Conservation (phyloP, 2,329 filamentous ascomycete species). For the Cercospora sp. region DNA sequence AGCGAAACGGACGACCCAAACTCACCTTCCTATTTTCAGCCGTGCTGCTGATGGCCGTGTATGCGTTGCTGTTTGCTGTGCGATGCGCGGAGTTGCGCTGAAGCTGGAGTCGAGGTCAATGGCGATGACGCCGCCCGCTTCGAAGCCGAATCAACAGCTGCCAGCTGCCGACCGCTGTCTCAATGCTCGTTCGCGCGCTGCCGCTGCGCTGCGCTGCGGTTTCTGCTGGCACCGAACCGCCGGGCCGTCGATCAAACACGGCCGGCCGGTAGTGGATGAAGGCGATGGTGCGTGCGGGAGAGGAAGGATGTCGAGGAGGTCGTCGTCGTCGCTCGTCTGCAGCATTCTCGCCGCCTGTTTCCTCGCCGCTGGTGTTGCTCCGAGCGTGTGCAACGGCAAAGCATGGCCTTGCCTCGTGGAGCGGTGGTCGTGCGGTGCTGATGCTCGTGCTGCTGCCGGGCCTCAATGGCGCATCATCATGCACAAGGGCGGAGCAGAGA, state of each 20-base stretch:
- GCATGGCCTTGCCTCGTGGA: conserved; percentile 4
- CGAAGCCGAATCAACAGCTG: not conserved
- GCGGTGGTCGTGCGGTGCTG: not conserved
- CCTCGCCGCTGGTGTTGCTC: not conserved
- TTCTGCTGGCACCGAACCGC: not conserved
- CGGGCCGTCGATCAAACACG: conserved; percentile 7
- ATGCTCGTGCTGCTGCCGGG: not conserved
- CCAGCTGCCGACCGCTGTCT: not conserved
- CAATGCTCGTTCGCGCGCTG: not conserved
- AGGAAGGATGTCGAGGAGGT: not conserved
- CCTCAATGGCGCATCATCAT: conserved; percentile 4
- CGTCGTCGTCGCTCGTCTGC: not conserved
- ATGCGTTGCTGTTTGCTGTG: not conserved
- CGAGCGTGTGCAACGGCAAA: not conserved
- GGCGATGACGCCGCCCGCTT: not conserved
- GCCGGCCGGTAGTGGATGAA: not conserved
- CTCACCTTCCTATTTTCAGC: conserved; percentile 5
- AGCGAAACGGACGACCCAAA: conserved; percentile 6
- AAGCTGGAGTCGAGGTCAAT: not conserved
- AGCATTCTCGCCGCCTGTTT: not conserved
- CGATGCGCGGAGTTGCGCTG: not conserved
- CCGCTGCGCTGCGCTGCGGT: not conserved
- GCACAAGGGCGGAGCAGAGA: conserved; percentile 7
- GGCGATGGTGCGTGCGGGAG: not conserved
- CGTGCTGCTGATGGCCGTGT: not conserved